Conservation (phyloP, 2,329 filamentous ascomycete genomes). For the Berkeleyomyces rouxiae region DNA sequence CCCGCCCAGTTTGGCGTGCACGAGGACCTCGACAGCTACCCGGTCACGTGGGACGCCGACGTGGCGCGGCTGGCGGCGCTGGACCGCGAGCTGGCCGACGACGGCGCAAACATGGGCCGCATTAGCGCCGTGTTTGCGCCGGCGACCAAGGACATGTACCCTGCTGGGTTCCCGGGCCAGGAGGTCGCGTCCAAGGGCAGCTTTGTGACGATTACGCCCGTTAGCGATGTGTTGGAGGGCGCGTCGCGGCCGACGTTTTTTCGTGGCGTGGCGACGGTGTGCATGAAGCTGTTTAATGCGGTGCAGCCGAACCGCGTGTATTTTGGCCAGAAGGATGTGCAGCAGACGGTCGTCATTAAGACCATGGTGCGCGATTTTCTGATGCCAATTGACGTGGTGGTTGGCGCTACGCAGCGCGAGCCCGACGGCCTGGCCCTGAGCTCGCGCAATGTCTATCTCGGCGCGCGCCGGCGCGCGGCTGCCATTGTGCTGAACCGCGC, state of each 20-base stretch:
- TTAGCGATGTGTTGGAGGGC: conserved; percentile 70
- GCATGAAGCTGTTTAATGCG: conserved; percentile 54
- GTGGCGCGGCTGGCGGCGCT: conserved; percentile 47
- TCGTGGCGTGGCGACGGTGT: conserved; percentile 86
- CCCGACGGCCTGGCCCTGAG: conserved; percentile 74
- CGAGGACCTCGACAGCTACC: conserved; percentile 81
- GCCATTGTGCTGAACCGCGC: conserved; percentile 57
- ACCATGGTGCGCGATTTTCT: conserved; percentile 80
- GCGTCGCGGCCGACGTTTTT: conserved; percentile 84
- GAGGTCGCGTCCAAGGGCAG: conserved; percentile 62
- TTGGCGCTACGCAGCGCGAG: conserved; percentile 62
- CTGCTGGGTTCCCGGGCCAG: conserved; percentile 56
- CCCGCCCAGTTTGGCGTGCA: conserved; percentile 85
- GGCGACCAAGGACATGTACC: conserved; percentile 72
- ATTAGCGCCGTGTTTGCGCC: conserved; percentile 79
- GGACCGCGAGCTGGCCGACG: conserved; percentile 53
- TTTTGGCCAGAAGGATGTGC: conserved; percentile 95
- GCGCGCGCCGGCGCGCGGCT: conserved; percentile 50
- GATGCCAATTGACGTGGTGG: conserved; percentile 54
- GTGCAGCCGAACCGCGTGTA: conserved; percentile 53
- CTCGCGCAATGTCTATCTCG: conserved; percentile 86
- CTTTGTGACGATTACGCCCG: conserved; percentile 80
- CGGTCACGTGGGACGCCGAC: conserved; percentile 74
- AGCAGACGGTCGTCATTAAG: conserved; percentile 82
- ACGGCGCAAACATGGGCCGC: conserved; percentile 43